Evolutionary conservation across 768 basidiomycete species (phyloP), one percentile per base, ranked within the genome.

Genomic region (Cystobasidium onofrii): DNA sequence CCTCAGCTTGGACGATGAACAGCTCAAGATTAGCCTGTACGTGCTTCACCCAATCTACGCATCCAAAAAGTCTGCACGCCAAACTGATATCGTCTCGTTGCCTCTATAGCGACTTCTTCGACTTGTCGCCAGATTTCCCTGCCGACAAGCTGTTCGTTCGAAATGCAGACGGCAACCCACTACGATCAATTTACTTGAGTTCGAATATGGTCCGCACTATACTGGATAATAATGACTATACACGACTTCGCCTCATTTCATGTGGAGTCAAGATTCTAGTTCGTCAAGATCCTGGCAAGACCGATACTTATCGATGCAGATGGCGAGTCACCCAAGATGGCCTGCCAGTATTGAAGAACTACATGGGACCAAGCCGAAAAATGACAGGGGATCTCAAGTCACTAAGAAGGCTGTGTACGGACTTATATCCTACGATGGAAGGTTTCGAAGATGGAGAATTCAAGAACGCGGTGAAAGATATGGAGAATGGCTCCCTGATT

Each of bases 201-300:
- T 96, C 94, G 79, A 86, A 88, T 77, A 83, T 90, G 77, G 89
- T 95, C 79, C 91, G 90, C 81, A 81, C 84, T n/a, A 84, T 98
- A 74, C 85, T 97, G 72, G 78, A 84, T 65, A 83, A 88, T 79
- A 99, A 98, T 80, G 88, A 91, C 79, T 94, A 89, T 80, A 85
- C 86, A 33, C 87, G 88, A 31, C 85, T 97, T 70, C 88, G 96
- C 0, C 86, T 99, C 65, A 88, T 93, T 78, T 88, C 90, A 17
- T 89, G 90, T n/a, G 96, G 96, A 23, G 92, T 93, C 46, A 95
- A 96, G 81, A 88, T 92, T 15, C 90, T 98, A 81, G 86, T 87
- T 6, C 90, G 91, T 79, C 94, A 98, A 80, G 94, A 95, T 74
- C 86, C 86, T 1, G 87, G 78, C 55, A 80, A 78, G 54, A 78